These are phyloP conservation scores for Taphrina populina DNA, from an alignment of 1,139 yeast species.

Conservation along the genomic window DNA sequence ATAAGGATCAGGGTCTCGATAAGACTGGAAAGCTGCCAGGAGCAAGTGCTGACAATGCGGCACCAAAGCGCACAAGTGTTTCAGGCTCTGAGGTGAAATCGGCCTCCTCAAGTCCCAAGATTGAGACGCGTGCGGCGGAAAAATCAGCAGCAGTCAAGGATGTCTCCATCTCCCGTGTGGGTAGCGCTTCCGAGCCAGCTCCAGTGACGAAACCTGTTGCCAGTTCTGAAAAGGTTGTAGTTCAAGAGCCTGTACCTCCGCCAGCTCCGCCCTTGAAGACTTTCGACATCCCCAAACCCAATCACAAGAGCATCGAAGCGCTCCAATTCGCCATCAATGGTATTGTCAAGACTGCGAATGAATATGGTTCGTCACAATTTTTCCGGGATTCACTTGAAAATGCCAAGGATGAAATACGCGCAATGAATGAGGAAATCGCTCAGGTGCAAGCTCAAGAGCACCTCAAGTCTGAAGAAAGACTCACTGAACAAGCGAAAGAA, in stretches of 20 bases:
- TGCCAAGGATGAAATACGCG: slow-evolving; percentile 38
- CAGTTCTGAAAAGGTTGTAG: too few species aligned
- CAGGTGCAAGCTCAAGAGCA: slow-evolving; percentile 39
- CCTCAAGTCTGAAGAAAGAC: slow-evolving; percentile 42
- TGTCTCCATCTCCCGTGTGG: too few species aligned
- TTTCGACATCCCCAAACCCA: slow-evolving; percentile 19
- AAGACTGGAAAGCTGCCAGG: slow-evolving; percentile 9
- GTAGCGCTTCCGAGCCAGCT: too few species aligned
- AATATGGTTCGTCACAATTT: slow-evolving; percentile 20
- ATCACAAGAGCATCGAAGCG: slow-evolving; percentile 18
- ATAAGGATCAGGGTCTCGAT: neutral
- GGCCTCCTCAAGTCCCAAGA: too few species aligned
- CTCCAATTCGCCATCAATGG: slow-evolving; percentile 28
- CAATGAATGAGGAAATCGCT: slow-evolving; percentile 42
- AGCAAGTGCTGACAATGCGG: neutral
- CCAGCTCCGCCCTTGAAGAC: slow-evolving; percentile 21
- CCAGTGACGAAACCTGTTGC: too few species aligned
- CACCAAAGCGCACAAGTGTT: neutral
- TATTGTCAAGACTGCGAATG: slow-evolving; percentile 29
- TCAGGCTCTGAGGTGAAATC: too few species aligned
- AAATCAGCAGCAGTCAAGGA: too few species aligned
- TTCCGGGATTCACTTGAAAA: slow-evolving; percentile 21
- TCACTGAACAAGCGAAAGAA: slow-evolving; percentile 44
- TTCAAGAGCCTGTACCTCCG: slow-evolving; percentile 28
- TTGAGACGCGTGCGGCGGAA: too few species aligned